Evolutionary conservation across 2,329 filamentous ascomycete species (phyloP), one percentile per base, ranked within the genome.

Genomic region (Diaporthe ampelina): DNA sequence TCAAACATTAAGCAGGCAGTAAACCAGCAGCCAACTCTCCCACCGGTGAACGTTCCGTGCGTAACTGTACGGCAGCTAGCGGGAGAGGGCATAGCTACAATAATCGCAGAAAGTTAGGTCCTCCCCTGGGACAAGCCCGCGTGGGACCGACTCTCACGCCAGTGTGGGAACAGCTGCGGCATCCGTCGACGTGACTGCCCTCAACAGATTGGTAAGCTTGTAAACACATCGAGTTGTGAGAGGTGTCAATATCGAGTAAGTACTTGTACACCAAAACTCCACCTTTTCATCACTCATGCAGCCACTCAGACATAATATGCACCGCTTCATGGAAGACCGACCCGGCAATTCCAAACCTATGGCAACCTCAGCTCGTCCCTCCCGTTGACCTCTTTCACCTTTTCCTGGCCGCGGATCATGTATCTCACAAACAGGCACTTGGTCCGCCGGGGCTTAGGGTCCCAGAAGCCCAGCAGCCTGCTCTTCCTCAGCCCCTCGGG

Each of bases 391-490:
- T 83, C 84, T 5, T 80, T 80, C 3, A 78, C 78, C 40, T 75
- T 76, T 76, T 84, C 83, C 70, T 76, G 80, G 0, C 84, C 84
- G 29, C 77, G 76, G 77, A 83, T 87, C 26, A 82, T 73, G 75
- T 88, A 89, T 73, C 84, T 81, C 21, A 89, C 84, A 59, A 83
- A 82, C 63, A 89, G 79, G 48, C 84, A 81, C 82, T 89, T 89
- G 26, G 81, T 81, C 48, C 79, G 78, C 45, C 79, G 78, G 7
- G 86, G 87, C 17, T 83, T 84, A 21, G 87, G 87, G 72, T 89
- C 87, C 85, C 87, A 88, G 78, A 89, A 89, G 1, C 87, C 87
- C 0, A 87, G 80, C 37, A 89, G 77, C 48, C 83, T 81, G 58
- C 82, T 83, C 81, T 88, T 87, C 68, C 82, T 78, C 69, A 88